Base-by-base conservation (phyloP, 1,139 yeast genomes). In the Scheffersomyces parashehatae region DNA sequence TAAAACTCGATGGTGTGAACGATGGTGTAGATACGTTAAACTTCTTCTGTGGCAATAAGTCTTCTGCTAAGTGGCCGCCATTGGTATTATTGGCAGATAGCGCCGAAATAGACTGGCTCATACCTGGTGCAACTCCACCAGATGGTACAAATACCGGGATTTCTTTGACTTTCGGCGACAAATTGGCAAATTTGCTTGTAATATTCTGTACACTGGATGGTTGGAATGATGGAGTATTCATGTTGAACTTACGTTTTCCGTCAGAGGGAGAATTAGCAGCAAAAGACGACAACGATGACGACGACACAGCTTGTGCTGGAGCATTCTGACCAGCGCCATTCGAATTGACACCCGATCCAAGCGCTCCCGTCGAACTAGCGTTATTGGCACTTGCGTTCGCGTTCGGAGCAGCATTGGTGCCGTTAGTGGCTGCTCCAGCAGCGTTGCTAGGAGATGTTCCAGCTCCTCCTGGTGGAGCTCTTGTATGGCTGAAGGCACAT, bases 401-500 rank as follows among this genome's bases (percentile, higher is more conserved):
- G 12, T 36, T 33, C 28, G 14, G n/a, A 26, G 31, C 45, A 37
- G 13, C 29, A 35, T 3, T 42, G 49, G 37, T 20, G 39, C 39
- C 24, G 44, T 43, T 28, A 11, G 39, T 28, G 16, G 43, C 14
- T 13, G 20, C 26, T 3, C 29, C n/a, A 6, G 15, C 26, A 7
- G 13, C 41, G 10, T 41, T 34, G 33, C 26, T 30, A 12, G 32
- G 35, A 15, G 49, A n/a, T 10, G 38, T 30, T 13, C 34, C 43
- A 34, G 37, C 24, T 43, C 37, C 47, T 51, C 20, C 47, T 37
- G 5, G 44, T 35, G 9, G 15, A 14, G 4, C 31, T 24, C 44
- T 20, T 28, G 35, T 57, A 57, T 89, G 97, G 43, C 81, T 82
- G 61, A 88, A 89, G 3, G 86, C 87, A 62, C 97, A 89, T 14